Evolutionary conservation across 2,329 filamentous ascomycete genomes (phyloP).

Genomic region (Exophiala spinifera): DNA sequence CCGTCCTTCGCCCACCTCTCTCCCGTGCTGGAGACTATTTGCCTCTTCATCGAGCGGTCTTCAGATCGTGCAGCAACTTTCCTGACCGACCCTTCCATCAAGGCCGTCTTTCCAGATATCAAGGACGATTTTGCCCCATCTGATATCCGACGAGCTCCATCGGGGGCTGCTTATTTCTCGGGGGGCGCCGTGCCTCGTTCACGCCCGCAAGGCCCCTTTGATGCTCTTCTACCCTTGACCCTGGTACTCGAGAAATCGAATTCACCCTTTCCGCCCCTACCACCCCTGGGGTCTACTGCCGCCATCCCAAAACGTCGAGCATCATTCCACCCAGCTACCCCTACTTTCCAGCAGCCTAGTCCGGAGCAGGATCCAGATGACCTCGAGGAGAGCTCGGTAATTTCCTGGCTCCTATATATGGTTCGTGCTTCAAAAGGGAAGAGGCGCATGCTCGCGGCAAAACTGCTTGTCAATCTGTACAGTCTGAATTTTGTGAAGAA

Average conservation of each 20-base stretch:
- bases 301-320: constrained; percentile 37
- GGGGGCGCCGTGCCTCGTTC: constrained; percentile 49
- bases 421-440: constrained; percentile 57
- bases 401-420: constrained; percentile 69
- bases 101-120: constrained; percentile 64
- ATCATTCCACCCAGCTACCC: constrained; percentile 35
- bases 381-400: constrained; percentile 65
- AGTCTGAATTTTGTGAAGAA: constrained; percentile 65
- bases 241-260: constrained; percentile 36
- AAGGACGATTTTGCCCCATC: constrained; percentile 51
- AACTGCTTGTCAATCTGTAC: constrained; percentile 66
- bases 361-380: constrained; percentile 45
- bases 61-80: constrained; percentile 72
- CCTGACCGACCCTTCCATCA: constrained; percentile 64
- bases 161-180: constrained; percentile 54
- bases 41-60: constrained; percentile 73
- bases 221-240: constrained; percentile 60
- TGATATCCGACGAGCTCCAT: constrained; percentile 50
- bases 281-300: constrained; percentile 49
- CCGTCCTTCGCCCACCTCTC: constrained; percentile 59
- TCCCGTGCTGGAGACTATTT: constrained; percentile 72
- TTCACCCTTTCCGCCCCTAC: constrained; percentile 46
- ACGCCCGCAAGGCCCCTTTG: constrained; percentile 55
- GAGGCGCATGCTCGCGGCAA: constrained; percentile 65
- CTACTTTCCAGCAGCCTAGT: constrained; percentile 25